Conservation (phyloP, 768 basidiomycete genomes). For the Boletus insuetus region DNA sequence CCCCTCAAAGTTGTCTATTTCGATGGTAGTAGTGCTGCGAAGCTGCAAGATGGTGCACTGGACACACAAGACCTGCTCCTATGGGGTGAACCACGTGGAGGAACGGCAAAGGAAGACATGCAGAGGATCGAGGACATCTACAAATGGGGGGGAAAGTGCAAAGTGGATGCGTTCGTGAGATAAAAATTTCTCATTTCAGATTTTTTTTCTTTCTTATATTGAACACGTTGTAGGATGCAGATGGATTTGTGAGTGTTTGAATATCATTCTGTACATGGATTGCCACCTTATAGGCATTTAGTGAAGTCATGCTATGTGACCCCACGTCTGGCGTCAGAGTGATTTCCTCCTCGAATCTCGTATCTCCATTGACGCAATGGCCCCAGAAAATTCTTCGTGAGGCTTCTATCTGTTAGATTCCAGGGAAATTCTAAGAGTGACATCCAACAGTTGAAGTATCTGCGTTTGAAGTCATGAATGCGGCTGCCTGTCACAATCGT, state of each 20-base stretch:
- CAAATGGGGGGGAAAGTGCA: slow-evolving; percentile 31
- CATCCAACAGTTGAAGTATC: not conserved
- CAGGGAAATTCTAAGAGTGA: not conserved
- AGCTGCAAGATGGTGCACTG: slow-evolving; percentile 18
- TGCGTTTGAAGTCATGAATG: slow-evolving; percentile 10
- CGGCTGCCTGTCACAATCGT: slow-evolving; percentile 25
- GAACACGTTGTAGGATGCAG: slow-evolving; percentile 37
- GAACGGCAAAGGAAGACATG: slow-evolving; percentile 18
- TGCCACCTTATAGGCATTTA: slow-evolving; percentile 5
- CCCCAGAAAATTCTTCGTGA: not conserved
- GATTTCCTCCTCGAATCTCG: slow-evolving; percentile 39
- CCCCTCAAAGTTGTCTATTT: slow-evolving; percentile 34
- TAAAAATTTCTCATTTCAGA: slow-evolving; percentile 20
- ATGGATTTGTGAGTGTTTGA: slow-evolving; percentile 40
- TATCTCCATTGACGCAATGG: not conserved
- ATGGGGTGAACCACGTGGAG: slow-evolving; percentile 27
- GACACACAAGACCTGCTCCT: slow-evolving; percentile 37
- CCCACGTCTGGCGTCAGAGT: slow-evolving; percentile 23
- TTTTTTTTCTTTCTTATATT: not conserved
- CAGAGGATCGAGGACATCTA: slow-evolving; percentile 31
- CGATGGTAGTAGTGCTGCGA: slow-evolving; percentile 10
- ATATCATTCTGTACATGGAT: not conserved
- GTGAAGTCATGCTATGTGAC: slow-evolving; percentile 47
- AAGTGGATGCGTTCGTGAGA: slow-evolving; percentile 37
- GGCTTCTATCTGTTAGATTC: not conserved